Conservation (phyloP, 208 protist genomes). For the Leishmania major region DNA sequence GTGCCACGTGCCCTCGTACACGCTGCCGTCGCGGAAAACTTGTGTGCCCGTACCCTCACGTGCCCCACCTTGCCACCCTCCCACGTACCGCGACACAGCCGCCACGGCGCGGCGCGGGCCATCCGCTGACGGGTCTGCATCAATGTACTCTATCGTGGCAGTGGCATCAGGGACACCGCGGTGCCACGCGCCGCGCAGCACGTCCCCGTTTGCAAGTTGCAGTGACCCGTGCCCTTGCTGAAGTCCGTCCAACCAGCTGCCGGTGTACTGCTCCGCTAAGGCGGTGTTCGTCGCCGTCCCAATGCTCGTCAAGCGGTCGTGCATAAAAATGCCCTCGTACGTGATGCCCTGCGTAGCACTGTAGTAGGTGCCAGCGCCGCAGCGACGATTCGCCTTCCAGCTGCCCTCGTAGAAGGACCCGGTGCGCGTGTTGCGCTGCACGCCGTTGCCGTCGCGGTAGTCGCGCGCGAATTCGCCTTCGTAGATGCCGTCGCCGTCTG, state of each 20-base stretch:
- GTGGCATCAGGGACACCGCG: slow-evolving; percentile 57
- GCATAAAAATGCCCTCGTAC: slow-evolving; percentile 80
- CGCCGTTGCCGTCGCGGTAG: slow-evolving; percentile 68
- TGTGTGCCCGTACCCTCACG: slow-evolving; percentile 71
- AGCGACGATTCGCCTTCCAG: slow-evolving; percentile 70
- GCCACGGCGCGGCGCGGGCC: slow-evolving; percentile 10
- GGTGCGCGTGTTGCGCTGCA: slow-evolving; percentile 44
- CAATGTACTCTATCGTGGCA: slow-evolving; percentile 63
- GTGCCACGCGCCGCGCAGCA: slow-evolving; percentile 79
- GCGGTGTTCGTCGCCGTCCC: slow-evolving; percentile 37
- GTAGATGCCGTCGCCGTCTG: slow-evolving; percentile 65
- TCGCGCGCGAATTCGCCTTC: slow-evolving; percentile 65
- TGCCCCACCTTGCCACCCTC: slow-evolving; percentile 67
- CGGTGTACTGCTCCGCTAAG: slow-evolving; percentile 60
- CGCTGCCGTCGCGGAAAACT: slow-evolving; percentile 67
- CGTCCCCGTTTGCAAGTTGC: slow-evolving; percentile 76
- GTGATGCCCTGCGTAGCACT: slow-evolving; percentile 50
- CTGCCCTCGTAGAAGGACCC: slow-evolving; percentile 81
- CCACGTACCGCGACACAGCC: slow-evolving; percentile 65
- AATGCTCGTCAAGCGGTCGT: slow-evolving; percentile 66
- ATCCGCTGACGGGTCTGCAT: slow-evolving; percentile 29
- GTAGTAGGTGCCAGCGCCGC: slow-evolving; percentile 68
- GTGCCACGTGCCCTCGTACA: slow-evolving; percentile 85
- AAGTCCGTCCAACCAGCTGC: slow-evolving; percentile 81
- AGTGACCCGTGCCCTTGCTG: slow-evolving; percentile 82